Conservation (phyloP, 2,329 filamentous ascomycete genomes). For the Erysiphe pulchra region DNA sequence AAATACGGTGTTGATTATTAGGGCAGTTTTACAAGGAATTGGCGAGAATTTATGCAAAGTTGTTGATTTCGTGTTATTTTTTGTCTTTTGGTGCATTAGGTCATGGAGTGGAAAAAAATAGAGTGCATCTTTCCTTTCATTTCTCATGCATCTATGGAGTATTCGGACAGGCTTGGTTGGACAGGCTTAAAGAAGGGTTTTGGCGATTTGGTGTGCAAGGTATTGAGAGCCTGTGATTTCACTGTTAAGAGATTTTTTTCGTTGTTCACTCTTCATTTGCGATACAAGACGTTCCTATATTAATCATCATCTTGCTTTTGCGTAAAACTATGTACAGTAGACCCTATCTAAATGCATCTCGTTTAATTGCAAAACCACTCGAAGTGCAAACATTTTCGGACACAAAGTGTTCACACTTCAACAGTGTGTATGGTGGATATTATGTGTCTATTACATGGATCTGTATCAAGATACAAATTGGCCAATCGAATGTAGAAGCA, state of each 20-base stretch:
- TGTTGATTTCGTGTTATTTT: not conserved
- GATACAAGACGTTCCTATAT: not conserved
- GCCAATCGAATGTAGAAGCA: too few species aligned
- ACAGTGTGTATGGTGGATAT: too few species aligned
- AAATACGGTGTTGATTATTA: slow-evolving; percentile 7
- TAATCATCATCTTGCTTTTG: not conserved
- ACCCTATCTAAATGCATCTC: too few species aligned
- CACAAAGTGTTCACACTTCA: too few species aligned
- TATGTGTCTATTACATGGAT: too few species aligned
- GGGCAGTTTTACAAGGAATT: not conserved
- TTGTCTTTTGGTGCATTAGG: not conserved
- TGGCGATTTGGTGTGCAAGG: not conserved
- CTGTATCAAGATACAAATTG: too few species aligned
- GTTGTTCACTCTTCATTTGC: not conserved
- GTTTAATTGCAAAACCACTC: too few species aligned
- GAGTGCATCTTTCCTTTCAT: not conserved
- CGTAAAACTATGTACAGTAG: not conserved
- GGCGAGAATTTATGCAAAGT: not conserved
- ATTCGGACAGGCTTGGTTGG: not conserved
- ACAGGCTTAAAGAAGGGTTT: not conserved
- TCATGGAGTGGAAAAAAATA: not conserved
- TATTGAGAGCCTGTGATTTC: not conserved
- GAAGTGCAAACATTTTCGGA: too few species aligned
- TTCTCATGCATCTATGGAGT: not conserved
- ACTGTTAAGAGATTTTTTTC: not conserved